Base-by-base conservation (phyloP, 2,329 filamentous ascomycete species). In the Orbilia quercus region DNA sequence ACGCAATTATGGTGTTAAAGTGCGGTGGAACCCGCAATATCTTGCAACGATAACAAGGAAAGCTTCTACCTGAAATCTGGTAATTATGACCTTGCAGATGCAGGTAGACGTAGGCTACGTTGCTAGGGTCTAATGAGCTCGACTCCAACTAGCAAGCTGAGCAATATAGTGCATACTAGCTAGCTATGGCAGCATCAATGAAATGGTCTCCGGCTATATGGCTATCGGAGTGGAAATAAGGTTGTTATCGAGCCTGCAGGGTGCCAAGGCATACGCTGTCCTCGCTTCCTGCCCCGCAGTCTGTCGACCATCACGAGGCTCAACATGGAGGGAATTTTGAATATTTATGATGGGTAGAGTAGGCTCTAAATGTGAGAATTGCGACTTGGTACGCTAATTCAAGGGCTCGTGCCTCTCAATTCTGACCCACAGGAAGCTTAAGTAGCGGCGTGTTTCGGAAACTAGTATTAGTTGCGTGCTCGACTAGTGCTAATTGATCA, bases 201-300 rank as follows among this genome's bases (percentile, higher is more conserved):
- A n/a, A n/a, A n/a, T n/a, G n/a, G n/a, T 48, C 45, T 48, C 45
- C 38, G 45, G 16, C 45, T n/a, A 48, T 9, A 12, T 34, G 11
- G 44, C 4, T 16, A 48, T 48, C 44, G 44, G 44, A 48, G 22
- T 22, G n/a, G 14, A n/a, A 28, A 51, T 31, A 51, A 51, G 22
- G 47, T 31, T 51, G 16, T 14, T 51, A 51, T 28, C 16, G 4
- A n/a, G 22, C 47, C 22, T 51, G 47, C n/a, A 28, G 47, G 11
- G 31, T n/a, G 47, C 47, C 47, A 51, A 51, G 47, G 47, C n/a
- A n/a, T n/a, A n/a, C n/a, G n/a, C 22, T 22, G 14, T 20, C 47
- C 23, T 31, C n/a, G n/a, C 47, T 34, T 22, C 22, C 9, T 51
- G 7, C 47, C 47, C 47, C 47, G 47, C 47, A 31, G 31, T 51